These are phyloP conservation scores for Vinca minor DNA, from an alignment of 257 asterid species.

Conservation along the genomic window DNA sequence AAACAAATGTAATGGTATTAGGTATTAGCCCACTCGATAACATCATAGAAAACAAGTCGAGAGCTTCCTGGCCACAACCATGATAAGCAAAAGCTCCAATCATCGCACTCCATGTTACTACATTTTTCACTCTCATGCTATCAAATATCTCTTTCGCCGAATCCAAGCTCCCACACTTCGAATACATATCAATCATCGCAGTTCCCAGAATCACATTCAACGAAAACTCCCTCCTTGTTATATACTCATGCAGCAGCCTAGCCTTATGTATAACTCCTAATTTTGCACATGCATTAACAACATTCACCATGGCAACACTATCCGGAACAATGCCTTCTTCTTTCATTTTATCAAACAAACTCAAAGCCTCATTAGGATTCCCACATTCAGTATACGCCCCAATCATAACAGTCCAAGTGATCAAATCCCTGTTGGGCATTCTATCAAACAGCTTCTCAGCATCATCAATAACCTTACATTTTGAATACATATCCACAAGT, in stretches of 20 bases:
- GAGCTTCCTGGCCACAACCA: constrained; percentile 47
- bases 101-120: constrained; percentile 50
- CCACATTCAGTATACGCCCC: constrained; percentile 56
- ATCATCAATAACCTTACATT: constrained; percentile 32
- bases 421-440: constrained; percentile 43
- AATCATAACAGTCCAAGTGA: constrained; percentile 54
- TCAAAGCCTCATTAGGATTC: constrained; percentile 32
- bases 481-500: constrained; percentile 48
- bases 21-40: constrained; percentile 31
- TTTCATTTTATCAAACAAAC: constrained; percentile 41
- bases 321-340: constrained; percentile 37
- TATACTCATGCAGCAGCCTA: constrained; percentile 28
- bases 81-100: constrained; percentile 58
- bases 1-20: constrained; percentile 38
- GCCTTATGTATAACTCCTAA: constrained; percentile 47
- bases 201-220: constrained; percentile 45
- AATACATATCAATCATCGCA: constrained; percentile 47
- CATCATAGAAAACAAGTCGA: constrained; percentile 39
- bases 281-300: constrained; percentile 48
- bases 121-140: constrained; percentile 32
- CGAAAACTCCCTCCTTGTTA: constrained; percentile 16
- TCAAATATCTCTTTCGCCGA: constrained; percentile 42
- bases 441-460: constrained; percentile 37
- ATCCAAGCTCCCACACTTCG: constrained; percentile 46
- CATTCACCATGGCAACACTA: constrained; percentile 41